These are phyloP conservation scores for Apiosordaria backusii DNA, from an alignment of 495 filamentous ascomycete species.

Conservation along the genomic window DNA sequence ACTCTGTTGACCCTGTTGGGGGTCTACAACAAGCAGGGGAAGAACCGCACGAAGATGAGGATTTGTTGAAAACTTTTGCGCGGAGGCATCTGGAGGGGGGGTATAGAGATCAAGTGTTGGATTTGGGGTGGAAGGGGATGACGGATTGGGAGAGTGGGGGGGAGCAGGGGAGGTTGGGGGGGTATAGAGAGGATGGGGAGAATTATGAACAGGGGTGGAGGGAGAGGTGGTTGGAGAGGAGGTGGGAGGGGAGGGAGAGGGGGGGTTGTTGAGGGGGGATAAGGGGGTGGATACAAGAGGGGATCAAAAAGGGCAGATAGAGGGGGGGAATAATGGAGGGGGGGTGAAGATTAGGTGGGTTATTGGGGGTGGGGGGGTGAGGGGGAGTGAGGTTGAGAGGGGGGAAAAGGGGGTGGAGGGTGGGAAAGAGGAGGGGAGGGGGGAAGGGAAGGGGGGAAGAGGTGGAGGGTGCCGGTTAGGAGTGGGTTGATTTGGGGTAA, in stretches of 20 bases:
- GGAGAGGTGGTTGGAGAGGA: not conserved
- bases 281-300: not conserved
- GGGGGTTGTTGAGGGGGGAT: not conserved
- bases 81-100: slow-evolving; percentile 16
- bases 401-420: not conserved
- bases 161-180: slow-evolving; percentile 22
- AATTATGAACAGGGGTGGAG: not conserved
- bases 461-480: not conserved
- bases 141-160: slow-evolving; percentile 48
- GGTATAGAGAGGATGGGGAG: not conserved
- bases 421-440: not conserved
- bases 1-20: no score
- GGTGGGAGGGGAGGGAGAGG: not conserved
- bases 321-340: not conserved
- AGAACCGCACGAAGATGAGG: slow-evolving; percentile 30
- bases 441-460: not conserved
- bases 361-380: not conserved
- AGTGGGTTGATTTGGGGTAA: not conserved
- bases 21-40: slow-evolving; percentile 3
- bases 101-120: not conserved
- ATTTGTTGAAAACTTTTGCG: slow-evolving; percentile 37
- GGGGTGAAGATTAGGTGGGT: not conserved
- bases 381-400: not conserved
- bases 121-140: slow-evolving; percentile 34
- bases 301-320: not conserved